Base-by-base conservation (phyloP, 495 filamentous ascomycete species). In the Aspergillus haitiensis region DNA sequence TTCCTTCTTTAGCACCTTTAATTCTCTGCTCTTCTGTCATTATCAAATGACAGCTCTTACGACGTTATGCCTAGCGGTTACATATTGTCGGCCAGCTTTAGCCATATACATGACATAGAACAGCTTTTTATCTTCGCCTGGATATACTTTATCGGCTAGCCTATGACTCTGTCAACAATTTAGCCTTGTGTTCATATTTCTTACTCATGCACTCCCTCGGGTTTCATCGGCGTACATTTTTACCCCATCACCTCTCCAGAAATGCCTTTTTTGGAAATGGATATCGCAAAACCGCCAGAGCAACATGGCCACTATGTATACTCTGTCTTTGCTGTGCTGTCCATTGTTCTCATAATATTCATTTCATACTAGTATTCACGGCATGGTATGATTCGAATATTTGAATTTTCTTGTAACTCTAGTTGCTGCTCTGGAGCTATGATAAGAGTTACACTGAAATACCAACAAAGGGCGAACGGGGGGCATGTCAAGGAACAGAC, bases 91-190 rank as follows among this genome's bases (percentile, higher is more conserved):
- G 57, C 64, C 58, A 59, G 42, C 44, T 49, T 54, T 59, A 65
- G 59, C 62, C 60, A 65, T 63, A 65, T 68, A 59, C 63, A 68
- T 68, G 60, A 27, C 66, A 68, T 68, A 68, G 66, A 60, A 68
- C 62, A 65, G 54, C 60, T 57, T 63, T 48, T 57, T 59, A 52
- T 65, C 55, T 65, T 63, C 66, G 60, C 55, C 66, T 63, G 65
- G 65, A 68, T 63, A 65, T 65, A 63, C 59, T 54, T 61, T 50
- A 58, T 61, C 56, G 62, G 59, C 59, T 60, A 59, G 52, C 56
- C 46, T 55, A 60, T 68, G 59, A 58, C 35, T 55, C 39, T 42
- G 51, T 58, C 39, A 58, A 58, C 55, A 59, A 65, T 53, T 68
- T 65, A 68, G 62, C 66, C 62, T 63, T 68, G 62, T 61, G 57